Conservation (phyloP, 2,329 filamentous ascomycete species). For the Fusarium abutilonis region DNA sequence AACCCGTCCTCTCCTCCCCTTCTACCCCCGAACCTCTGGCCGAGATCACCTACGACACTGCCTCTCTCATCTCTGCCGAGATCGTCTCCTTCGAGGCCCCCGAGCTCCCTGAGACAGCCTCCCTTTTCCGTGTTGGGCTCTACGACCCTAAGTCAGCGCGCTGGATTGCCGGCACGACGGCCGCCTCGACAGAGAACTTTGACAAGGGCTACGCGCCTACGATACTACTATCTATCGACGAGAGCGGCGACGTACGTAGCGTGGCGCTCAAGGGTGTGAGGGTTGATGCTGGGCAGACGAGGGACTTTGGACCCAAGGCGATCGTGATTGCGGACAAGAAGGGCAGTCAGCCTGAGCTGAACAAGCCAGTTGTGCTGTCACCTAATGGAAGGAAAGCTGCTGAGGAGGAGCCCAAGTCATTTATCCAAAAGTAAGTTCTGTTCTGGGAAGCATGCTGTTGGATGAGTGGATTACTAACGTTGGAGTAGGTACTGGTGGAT, state of each 20-base stretch:
- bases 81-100: constrained; percentile 67
- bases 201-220: constrained; percentile 69
- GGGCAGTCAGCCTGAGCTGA: constrained; percentile 68
- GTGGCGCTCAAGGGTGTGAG: constrained; percentile 64
- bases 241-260: constrained; percentile 57
- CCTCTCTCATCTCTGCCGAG: constrained; percentile 55
- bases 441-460: not conserved
- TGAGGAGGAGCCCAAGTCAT: constrained; percentile 67
- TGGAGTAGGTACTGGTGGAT: constrained; percentile 72
- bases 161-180: constrained; percentile 67
- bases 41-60: constrained; percentile 64
- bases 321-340: constrained; percentile 58
- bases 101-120: constrained; percentile 57
- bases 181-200: constrained; percentile 66
- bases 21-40: constrained; percentile 59
- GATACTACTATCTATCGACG: constrained; percentile 63
- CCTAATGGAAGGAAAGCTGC: constrained; percentile 68
- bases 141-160: constrained; percentile 59
- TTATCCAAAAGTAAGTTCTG: constrained; percentile 70
- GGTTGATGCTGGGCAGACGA: constrained; percentile 71
- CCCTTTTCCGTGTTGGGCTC: constrained; percentile 67
- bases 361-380: constrained; percentile 70
- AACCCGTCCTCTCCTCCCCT: constrained; percentile 56
- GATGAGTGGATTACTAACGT: constrained; percentile 48
- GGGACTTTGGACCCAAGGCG: constrained; percentile 71